These are phyloP conservation scores for Fraxinus ornus DNA, from an alignment of 305 asterid genomes.

Conservation along the genomic window DNA sequence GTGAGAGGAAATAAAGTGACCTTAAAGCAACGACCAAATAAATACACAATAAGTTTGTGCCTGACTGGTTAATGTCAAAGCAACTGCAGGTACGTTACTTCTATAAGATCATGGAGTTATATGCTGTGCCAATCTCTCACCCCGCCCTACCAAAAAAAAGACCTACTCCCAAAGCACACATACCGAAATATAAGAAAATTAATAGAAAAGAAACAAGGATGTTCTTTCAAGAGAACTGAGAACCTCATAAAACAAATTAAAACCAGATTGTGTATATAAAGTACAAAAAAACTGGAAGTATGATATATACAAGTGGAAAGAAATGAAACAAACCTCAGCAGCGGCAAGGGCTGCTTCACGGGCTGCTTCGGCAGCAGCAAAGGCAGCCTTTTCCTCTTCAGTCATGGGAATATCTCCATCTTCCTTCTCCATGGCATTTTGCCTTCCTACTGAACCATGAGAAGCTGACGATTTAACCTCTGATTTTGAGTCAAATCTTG, in stretches of 20 bases:
- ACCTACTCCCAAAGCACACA: neutral
- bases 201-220: neutral
- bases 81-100: constrained; percentile 9
- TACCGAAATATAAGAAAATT: neutral
- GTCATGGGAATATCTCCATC: constrained; percentile 57
- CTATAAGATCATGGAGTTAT: constrained; percentile 18
- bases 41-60: constrained; percentile 12
- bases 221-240: constrained; percentile 7
- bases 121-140: neutral
- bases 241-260: constrained; percentile 15
- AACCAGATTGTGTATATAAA: constrained; percentile 7
- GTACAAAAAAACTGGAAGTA: constrained; percentile 1
- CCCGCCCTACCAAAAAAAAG: neutral
- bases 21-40: constrained; percentile 7
- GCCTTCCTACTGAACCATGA: constrained; percentile 51
- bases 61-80: constrained; percentile 20
- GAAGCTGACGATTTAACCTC: constrained; percentile 55
- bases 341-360: constrained; percentile 92
- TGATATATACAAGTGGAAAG: constrained; percentile 10
- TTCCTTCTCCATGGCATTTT: constrained; percentile 45
- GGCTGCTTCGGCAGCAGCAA: constrained; percentile 94
- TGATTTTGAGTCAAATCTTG: constrained; percentile 39
- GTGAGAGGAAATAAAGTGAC: neutral
- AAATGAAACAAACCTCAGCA: constrained; percentile 70
- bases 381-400: constrained; percentile 90